Percentiles rank a stretch among this genome's conserved stretches.
phyloP scores from a whole-genome alignment of 176 grass and related monocot genomes.

The Zea luxurians region DNA sequence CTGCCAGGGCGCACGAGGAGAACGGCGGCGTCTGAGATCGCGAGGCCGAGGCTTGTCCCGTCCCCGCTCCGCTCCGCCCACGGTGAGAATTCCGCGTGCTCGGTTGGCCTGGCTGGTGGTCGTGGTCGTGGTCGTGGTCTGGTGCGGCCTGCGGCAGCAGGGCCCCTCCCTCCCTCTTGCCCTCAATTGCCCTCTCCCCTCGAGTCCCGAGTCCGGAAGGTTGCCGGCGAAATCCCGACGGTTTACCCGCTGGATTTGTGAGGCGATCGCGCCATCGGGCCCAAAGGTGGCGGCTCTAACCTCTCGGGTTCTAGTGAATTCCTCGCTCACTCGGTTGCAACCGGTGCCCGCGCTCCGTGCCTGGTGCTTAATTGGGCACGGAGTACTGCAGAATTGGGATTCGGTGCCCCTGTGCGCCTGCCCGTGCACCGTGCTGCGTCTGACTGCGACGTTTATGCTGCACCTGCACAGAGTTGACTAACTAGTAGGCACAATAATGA shows the following conservation, averaged over 20 bases:
- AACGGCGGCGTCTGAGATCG: neutral
- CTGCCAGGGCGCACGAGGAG: neutral
- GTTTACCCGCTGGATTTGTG: neutral
- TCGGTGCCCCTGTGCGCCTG: conserved; percentile 26
- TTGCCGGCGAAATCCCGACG: neutral
- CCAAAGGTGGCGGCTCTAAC: conserved; percentile 38
- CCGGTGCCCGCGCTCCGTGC: neutral
- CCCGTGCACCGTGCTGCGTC: neutral
- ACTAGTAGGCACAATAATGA: neutral
- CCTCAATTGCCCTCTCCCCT: neutral
- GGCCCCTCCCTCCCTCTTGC: too few species aligned
- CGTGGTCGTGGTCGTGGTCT: neutral
- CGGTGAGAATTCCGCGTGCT: conserved; percentile 39
- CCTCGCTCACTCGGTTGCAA: neutral
- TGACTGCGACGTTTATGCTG: conserved; percentile 37
- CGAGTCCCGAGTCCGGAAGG: neutral
- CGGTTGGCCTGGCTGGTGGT: neutral
- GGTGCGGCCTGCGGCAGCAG: neutral
- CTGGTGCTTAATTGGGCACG: conserved; percentile 19
- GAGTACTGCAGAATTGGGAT: conserved; percentile 21
- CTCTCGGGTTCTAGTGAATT: conserved; percentile 5
- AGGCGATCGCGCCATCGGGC: conserved; percentile 15
- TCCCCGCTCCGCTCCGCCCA: neutral
- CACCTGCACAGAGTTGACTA: conserved; percentile 26
- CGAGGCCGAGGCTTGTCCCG: neutral